A percentile compares a stretch with the other conserved stretches of the same genome.
Conservation (phyloP, 768 basidiomycete genomes). For the Lactarius tabidus region DNA sequence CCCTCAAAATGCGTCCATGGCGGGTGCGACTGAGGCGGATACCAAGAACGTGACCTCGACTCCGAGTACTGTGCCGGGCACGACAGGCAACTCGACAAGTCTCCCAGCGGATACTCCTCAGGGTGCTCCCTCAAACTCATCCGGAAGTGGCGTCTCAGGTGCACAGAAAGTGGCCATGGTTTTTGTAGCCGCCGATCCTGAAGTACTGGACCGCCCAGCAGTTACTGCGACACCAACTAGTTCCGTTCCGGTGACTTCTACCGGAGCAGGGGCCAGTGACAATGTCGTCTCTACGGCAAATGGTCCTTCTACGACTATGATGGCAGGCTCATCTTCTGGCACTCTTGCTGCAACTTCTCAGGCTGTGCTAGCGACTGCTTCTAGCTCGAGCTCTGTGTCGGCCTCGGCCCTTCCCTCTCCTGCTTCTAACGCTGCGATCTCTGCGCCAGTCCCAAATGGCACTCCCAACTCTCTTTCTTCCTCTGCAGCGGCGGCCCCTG, state of each 20-base stretch:
- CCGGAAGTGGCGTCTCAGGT: slow-evolving; percentile 22
- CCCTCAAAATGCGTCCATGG: slow-evolving; percentile 13
- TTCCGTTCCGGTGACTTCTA: slow-evolving; percentile 11
- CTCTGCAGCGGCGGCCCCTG: not conserved
- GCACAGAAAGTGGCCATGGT: slow-evolving; percentile 50
- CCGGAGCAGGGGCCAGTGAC: slow-evolving; percentile 4
- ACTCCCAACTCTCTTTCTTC: not conserved
- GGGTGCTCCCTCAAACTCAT: slow-evolving; percentile 11
- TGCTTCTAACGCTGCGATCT: not conserved
- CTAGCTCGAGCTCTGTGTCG: slow-evolving; percentile 6
- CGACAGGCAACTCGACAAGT: not conserved
- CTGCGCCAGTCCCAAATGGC: not conserved
- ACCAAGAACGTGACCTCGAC: not conserved
- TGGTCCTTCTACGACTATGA: not conserved
- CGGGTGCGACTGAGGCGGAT: slow-evolving; percentile 16
- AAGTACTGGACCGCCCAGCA: slow-evolving; percentile 26
- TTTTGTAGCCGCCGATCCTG: slow-evolving; percentile 42
- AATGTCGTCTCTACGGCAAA: not conserved
- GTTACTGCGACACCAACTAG: not conserved
- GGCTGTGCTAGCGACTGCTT: not conserved
- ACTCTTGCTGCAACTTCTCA: slow-evolving; percentile 2
- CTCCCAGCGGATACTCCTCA: slow-evolving; percentile 10
- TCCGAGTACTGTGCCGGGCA: not conserved
- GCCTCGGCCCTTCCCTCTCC: not conserved
- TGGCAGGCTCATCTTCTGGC: slow-evolving; percentile 3